Evolutionary conservation across 495 filamentous ascomycete species (phyloP), one percentile per base, ranked within the genome.

Genomic region (Xylaria intraflava): DNA sequence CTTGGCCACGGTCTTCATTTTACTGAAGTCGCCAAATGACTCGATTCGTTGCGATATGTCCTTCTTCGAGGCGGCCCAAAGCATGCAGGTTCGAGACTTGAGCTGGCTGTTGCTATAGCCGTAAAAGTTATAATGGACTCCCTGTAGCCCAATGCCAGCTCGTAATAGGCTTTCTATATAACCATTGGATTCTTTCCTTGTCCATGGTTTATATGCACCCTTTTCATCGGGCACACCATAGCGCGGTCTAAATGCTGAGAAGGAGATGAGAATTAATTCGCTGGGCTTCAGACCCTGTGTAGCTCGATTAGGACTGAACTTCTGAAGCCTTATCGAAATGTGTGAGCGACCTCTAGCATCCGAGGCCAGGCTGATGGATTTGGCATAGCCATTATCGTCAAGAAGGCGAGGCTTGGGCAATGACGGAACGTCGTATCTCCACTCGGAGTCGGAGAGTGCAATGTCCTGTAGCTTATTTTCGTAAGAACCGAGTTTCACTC

Each of bases 31-130:
- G 6, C 75, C 77, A 10, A 79, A 60, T 2, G 59, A 49, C 30
- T 75, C 67, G 3, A 78, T 61, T 44, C 69, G 72, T 19, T 24
- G 23, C 3, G 63, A 54, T 26, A 76, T 72, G 6, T 62, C 64
- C n/a, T 67, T 60, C 44, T 65, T 67, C 2, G 69, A 58, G 6
- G 58, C 76, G 2, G 72, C 75, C 45, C 58, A 70, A n/a, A 78
- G 56, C 44, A 75, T 71, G 48, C 73, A 77, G 6, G 72, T 68
- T 30, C 68, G 65, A 2, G 76, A 76, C 57, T 78, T 77, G 22
- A 78, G 66, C 61, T 79, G 76, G 52, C 72, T 77, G 51, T 79
- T 79, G 65, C 77, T 78, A 55, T 78, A 72, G 0, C 74, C 76
- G 43, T 70, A 79, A 54, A 78, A 79, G 55, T 77, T 65, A 52